A percentile compares a stretch with the other conserved stretches of the same genome.
Conservation (phyloP, 225 moss, liverwort and hornwort genomes). For the Bryoerythrophyllum caledonicum region DNA sequence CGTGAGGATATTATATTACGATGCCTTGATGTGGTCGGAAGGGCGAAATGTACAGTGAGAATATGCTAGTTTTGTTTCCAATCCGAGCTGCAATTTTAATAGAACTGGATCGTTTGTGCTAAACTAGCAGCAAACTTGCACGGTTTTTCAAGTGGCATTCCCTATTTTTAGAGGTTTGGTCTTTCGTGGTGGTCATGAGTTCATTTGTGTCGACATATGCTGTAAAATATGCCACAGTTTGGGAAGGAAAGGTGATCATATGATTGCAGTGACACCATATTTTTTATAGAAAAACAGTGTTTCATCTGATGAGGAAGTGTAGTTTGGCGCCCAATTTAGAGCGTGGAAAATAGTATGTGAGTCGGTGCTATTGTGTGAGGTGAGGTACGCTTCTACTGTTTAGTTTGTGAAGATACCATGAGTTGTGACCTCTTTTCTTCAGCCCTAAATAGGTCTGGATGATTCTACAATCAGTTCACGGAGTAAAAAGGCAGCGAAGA, state of each 20-base stretch:
- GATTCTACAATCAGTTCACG: too few species aligned
- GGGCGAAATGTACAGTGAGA: neutral
- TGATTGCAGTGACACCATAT: neutral
- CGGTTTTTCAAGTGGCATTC: neutral
- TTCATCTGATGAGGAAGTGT: too few species aligned
- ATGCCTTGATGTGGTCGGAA: constrained; percentile 13
- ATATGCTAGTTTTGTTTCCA: neutral
- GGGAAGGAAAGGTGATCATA: neutral
- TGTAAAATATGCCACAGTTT: neutral
- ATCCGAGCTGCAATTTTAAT: too few species aligned
- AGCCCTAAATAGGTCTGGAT: too few species aligned
- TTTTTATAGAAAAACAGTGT: neutral
- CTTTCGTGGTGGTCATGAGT: neutral
- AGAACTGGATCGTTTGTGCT: neutral
- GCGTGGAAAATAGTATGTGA: constrained; percentile 4
- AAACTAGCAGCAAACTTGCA: neutral
- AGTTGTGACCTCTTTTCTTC: too few species aligned
- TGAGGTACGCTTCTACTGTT: too few species aligned
- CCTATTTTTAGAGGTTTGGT: neutral
- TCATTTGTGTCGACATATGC: neutral
- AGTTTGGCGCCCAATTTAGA: too few species aligned
- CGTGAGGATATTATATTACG: too few species aligned
- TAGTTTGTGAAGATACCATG: too few species aligned
- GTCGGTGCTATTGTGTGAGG: constrained; percentile 14
- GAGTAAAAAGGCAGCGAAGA: too few species aligned